phyloP scores from a whole-genome alignment of 1,139 yeast genomes.

The Debaryomycetaceae sp. region DNA sequence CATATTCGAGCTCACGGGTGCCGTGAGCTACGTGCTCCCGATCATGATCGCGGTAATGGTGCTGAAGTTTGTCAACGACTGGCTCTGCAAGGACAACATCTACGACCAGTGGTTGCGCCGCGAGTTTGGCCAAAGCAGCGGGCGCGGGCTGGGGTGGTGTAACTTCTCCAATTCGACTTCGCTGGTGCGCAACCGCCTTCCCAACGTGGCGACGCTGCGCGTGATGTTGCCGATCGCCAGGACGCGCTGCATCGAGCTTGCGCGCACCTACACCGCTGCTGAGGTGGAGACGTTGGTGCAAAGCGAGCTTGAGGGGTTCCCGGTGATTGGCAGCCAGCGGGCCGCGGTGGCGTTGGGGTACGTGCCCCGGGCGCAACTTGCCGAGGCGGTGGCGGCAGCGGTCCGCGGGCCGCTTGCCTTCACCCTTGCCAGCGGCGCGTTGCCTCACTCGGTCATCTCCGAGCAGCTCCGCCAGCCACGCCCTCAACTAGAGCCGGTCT shows the following conservation, averaged over 20 bases:
- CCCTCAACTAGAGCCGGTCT: too few relatives aligned
- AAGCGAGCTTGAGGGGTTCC: slow-evolving; percentile 44
- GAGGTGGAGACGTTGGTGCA: slow-evolving; percentile 18
- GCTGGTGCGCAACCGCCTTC: slow-evolving; percentile 26
- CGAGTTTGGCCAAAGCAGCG: slow-evolving; percentile 31
- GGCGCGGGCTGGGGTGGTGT: slow-evolving; percentile 41
- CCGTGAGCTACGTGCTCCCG: slow-evolving; percentile 54
- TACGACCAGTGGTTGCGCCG: slow-evolving; percentile 42
- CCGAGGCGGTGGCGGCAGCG: not conserved
- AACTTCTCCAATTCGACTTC: slow-evolving; percentile 31
- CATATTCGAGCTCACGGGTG: slow-evolving; percentile 56
- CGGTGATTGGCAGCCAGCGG: slow-evolving; percentile 24
- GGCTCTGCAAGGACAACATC: slow-evolving; percentile 42
- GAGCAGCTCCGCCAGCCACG: slow-evolving; percentile 6
- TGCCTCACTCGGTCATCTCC: slow-evolving; percentile 7
- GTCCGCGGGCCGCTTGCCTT: slow-evolving; percentile 1
- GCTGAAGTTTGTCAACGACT: slow-evolving; percentile 47
- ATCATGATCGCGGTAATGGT: slow-evolving; percentile 56
- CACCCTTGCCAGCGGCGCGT: slow-evolving; percentile 1
- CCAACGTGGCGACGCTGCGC: slow-evolving; percentile 26
- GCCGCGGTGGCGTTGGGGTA: slow-evolving; percentile 35
- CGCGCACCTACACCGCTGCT: slow-evolving; percentile 19
- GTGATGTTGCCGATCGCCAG: slow-evolving; percentile 30
- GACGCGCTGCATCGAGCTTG: slow-evolving; percentile 28
- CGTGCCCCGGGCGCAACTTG: slow-evolving; percentile 11